Conservation (phyloP, 345 rosid species). For the Carallia brachiata region DNA sequence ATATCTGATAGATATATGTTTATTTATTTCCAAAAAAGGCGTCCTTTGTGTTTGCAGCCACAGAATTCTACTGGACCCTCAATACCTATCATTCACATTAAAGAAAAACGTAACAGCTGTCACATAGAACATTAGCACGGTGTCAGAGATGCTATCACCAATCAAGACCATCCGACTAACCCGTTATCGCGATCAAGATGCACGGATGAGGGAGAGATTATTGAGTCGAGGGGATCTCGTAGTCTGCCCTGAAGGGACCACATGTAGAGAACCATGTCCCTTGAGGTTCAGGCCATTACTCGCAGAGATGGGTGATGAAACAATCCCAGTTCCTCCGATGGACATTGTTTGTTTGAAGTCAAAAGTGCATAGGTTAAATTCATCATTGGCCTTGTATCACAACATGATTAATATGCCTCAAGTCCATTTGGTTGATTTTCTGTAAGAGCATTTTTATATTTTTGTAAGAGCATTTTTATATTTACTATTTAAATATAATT, state of each 20-base stretch:
- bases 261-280: slow-evolving; percentile 39
- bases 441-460: too few species aligned
- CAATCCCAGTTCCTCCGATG: slow-evolving; percentile 47
- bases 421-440: too few species aligned
- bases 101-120: slow-evolving; percentile 23
- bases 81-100: slow-evolving; percentile 21
- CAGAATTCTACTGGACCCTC: slow-evolving; percentile 35
- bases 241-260: slow-evolving; percentile 46
- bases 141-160: slow-evolving; percentile 15
- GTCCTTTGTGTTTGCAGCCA: slow-evolving; percentile 38
- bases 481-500: too few species aligned
- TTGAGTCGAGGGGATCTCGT: slow-evolving; percentile 29
- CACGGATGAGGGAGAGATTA: slow-evolving; percentile 25
- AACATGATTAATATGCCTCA: too few species aligned
- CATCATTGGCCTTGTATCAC: too few species aligned
- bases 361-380: too few species aligned
- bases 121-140: slow-evolving; percentile 36
- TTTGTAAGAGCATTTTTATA: too few species aligned
- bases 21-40: slow-evolving; percentile 14
- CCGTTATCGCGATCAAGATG: slow-evolving; percentile 26
- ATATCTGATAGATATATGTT: too few species aligned
- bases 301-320: slow-evolving; percentile 30
- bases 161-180: slow-evolving; percentile 31
- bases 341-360: too few species aligned
- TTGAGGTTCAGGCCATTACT: slow-evolving; percentile 43